Base-by-base conservation (phyloP, 108 stramenopile species). In the Phaeodactylum tricornutum region DNA sequence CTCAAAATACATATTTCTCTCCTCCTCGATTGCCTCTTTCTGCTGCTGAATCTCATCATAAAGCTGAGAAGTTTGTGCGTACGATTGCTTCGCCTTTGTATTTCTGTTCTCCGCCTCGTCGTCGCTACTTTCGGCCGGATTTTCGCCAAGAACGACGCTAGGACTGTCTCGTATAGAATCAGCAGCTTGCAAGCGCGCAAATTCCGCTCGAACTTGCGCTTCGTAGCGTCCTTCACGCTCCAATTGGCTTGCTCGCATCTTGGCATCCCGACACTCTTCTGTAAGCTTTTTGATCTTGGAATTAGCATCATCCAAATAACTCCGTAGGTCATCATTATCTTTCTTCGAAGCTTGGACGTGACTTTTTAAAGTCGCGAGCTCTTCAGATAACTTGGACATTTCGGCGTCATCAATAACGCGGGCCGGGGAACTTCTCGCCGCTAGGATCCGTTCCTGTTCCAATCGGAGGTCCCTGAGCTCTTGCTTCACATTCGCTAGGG, bases 221-320 rank as follows among this genome's bases (percentile, higher is more conserved):
- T 84, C 82, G 28, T 60, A 75, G 3, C 69, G 71, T 20, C 55
- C 55, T 29, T 67, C 81, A 36, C 80, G 69, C 30, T 81, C 77
- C 1, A 60, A 51, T 31, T 71, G 57, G 15, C 44, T 33, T 16
- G 53, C 43, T 20, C 53, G 48, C 12, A 59, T 41, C 45, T 69
- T 65, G 6, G 64, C 64, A 14, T 26, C 29, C 22, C 61, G 43
- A 16, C 54, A 58, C 43, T 75, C 69, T 33, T 69, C 64, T 24
- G 55, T 61, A 51, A 69, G 42, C 1, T 51, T 35, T 1, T 23
- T 53, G 28, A 69, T 68, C 5, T 19, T 53, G 16, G 37, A 16
- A 29, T 63, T 55, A 3, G 34, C 32, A 26, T 48, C 34, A 17
- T 61, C 62, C 63, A 80, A 43, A 7, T 66, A 47, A 22, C 27